phyloP scores from a whole-genome alignment of 129 eudicot genomes.

The Ambrosia trifida region DNA sequence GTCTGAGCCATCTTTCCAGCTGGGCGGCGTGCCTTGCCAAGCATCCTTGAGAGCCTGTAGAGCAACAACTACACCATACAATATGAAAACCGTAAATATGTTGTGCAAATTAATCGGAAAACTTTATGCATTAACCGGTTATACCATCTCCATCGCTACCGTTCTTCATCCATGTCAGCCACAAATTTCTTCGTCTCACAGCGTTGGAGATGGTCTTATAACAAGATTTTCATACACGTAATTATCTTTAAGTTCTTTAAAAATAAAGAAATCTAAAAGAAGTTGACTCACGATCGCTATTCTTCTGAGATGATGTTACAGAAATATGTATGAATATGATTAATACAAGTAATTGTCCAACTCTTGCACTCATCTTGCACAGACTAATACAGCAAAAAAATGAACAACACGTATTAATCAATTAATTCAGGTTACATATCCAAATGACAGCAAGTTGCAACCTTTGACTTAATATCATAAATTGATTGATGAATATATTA shows the following conservation, averaged over 20 bases:
- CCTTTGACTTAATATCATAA: neutral
- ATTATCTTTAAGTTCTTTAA: neutral
- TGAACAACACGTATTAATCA: neutral
- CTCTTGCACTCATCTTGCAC: conserved; percentile 21
- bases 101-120: neutral
- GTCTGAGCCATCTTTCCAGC: conserved; percentile 56
- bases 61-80: conserved; percentile 42
- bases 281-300: conserved; percentile 33
- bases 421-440: neutral
- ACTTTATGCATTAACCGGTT: neutral
- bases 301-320: conserved; percentile 33
- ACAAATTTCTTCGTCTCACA: no score
- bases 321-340: conserved; percentile 26
- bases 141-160: no score
- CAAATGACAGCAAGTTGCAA: neutral
- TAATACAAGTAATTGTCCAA: conserved; percentile 1
- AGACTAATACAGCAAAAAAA: conserved; percentile 1
- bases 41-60: conserved; percentile 45
- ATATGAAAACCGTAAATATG: neutral
- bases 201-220: neutral
- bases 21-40: conserved; percentile 58
- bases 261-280: neutral
- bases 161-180: no score
- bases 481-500: neutral
- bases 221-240: neutral